Evolutionary conservation across 169 alveolate species (phyloP).

Genomic region (Amoebophrya sp.): DNA sequence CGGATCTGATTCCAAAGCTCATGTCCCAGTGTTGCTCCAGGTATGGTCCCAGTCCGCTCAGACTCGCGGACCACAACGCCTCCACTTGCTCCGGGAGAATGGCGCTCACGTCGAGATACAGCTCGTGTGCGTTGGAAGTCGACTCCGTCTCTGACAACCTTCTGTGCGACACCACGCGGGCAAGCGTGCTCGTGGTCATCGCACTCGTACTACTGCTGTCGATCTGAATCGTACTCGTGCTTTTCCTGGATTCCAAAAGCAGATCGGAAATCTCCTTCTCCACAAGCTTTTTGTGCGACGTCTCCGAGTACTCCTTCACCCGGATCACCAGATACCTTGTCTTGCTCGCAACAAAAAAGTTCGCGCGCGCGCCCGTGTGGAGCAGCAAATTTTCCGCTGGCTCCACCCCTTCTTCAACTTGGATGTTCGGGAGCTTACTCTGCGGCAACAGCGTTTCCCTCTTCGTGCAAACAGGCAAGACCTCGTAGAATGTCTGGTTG

Average conservation of each 20-base stretch:
- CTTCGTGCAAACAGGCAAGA: not conserved
- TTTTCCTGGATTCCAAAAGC: not conserved
- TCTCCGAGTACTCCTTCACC: not conserved
- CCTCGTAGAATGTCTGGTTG: not conserved
- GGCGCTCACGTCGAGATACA: not conserved
- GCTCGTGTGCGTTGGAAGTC: not conserved
- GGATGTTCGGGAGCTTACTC: not conserved
- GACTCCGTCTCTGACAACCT: not conserved
- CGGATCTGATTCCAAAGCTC: not conserved
- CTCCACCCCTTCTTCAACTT: too few species aligned
- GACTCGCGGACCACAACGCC: not conserved
- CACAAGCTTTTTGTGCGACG: not conserved
- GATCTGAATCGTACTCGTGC: not conserved
- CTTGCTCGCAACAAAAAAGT: constrained; percentile 4
- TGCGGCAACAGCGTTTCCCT: not conserved
- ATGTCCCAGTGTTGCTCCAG: not conserved
- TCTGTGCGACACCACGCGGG: not conserved
- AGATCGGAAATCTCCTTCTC: not conserved
- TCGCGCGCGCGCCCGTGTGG: not conserved
- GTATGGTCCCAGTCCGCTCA: not conserved
- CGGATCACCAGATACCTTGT: not conserved
- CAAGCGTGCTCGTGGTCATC: too few species aligned
- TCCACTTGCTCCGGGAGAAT: not conserved
- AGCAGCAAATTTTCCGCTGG: not conserved
- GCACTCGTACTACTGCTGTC: not conserved